Evolutionary conservation across 495 filamentous ascomycete species (phyloP).

Genomic region (Filosporella fistucella): DNA sequence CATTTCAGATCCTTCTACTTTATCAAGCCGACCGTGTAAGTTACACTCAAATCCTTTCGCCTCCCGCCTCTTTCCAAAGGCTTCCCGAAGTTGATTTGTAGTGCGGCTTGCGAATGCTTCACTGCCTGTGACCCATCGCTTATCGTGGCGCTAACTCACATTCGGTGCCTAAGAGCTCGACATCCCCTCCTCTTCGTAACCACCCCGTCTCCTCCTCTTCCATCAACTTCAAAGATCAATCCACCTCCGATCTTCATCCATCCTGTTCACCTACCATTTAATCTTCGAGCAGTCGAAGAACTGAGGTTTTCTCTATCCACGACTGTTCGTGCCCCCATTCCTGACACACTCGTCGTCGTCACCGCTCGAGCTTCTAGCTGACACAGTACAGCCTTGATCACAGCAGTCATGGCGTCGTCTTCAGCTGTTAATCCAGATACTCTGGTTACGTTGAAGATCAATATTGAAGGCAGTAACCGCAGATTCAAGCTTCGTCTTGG

Average conservation of each 20-base stretch:
- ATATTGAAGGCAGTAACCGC: slow-evolving; percentile 63
- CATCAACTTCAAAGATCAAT: slow-evolving; percentile 1
- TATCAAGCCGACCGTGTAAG: too few relatives aligned
- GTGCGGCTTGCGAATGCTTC: slow-evolving; percentile 12
- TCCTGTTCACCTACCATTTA: slow-evolving; percentile 1
- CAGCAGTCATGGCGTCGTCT: slow-evolving; percentile 21
- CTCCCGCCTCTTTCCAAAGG: slow-evolving; percentile 12
- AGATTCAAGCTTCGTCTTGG: slow-evolving; percentile 87
- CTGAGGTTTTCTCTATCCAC: slow-evolving; percentile 2
- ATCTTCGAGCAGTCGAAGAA: slow-evolving; percentile 7
- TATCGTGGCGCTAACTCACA: slow-evolving; percentile 10
- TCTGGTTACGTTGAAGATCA: slow-evolving; percentile 80
- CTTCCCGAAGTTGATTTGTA: slow-evolving; percentile 15
- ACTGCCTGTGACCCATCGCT: neutral
- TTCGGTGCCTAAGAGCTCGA: neutral
- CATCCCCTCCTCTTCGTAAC: slow-evolving; percentile 4
- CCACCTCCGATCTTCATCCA: neutral
- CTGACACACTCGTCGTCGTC: slow-evolving; percentile 16
- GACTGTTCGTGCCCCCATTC: slow-evolving; percentile 7
- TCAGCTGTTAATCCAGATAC: slow-evolving; percentile 54
- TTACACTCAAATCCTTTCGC: too few relatives aligned
- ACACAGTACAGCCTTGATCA: slow-evolving; percentile 14
- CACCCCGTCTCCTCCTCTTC: slow-evolving; percentile 7
- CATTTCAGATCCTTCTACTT: too few relatives aligned
- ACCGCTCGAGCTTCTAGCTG: slow-evolving; percentile 20